A percentile compares a stretch with the other conserved stretches of the same genome.
phyloP scores from a whole-genome alignment of 208 protist species.

The Crithidia thermophila region DNA sequence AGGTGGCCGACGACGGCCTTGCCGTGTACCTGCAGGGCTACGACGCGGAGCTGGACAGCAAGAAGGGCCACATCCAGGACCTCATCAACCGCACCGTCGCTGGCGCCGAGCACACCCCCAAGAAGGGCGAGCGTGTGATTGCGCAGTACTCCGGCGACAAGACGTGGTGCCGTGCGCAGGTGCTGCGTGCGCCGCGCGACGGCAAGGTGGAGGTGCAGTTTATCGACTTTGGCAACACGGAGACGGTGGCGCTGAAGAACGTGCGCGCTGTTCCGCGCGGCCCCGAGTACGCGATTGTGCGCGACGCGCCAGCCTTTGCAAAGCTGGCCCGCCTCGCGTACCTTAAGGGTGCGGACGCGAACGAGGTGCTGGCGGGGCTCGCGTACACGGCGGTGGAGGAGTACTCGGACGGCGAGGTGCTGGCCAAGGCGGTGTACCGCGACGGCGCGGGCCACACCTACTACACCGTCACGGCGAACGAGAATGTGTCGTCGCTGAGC shows the following conservation, averaged over 20 bases:
- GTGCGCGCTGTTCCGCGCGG: conserved; percentile 69
- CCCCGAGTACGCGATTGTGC: conserved; percentile 71
- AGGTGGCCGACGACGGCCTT: conserved; percentile 76
- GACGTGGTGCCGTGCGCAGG: conserved; percentile 80
- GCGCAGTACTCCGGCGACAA: conserved; percentile 80
- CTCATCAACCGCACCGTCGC: conserved; percentile 56
- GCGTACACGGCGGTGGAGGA: conserved; percentile 65
- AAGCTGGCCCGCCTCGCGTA: conserved; percentile 71
- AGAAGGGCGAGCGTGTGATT: conserved; percentile 75
- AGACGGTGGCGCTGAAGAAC: conserved; percentile 49
- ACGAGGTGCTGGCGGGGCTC: conserved; percentile 40
- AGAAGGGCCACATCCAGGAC: conserved; percentile 53
- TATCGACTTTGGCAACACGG: conserved; percentile 88
- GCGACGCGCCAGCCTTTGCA: conserved; percentile 69
- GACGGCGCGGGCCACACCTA: conserved; percentile 57
- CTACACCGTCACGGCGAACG: conserved; percentile 70
- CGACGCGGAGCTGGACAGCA: conserved; percentile 41
- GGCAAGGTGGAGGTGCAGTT: conserved; percentile 68
- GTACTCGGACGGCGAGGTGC: conserved; percentile 71
- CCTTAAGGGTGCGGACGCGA: conserved; percentile 52
- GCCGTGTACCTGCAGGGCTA: conserved; percentile 76
- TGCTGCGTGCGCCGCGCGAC: conserved; percentile 50
- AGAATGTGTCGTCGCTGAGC: conserved; percentile 67
- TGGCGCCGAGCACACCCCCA: conserved; percentile 30
- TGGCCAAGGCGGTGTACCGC: conserved; percentile 82